phyloP scores from a whole-genome alignment of 2,329 filamentous ascomycete genomes.

The Colletotrichum simmondsii region DNA sequence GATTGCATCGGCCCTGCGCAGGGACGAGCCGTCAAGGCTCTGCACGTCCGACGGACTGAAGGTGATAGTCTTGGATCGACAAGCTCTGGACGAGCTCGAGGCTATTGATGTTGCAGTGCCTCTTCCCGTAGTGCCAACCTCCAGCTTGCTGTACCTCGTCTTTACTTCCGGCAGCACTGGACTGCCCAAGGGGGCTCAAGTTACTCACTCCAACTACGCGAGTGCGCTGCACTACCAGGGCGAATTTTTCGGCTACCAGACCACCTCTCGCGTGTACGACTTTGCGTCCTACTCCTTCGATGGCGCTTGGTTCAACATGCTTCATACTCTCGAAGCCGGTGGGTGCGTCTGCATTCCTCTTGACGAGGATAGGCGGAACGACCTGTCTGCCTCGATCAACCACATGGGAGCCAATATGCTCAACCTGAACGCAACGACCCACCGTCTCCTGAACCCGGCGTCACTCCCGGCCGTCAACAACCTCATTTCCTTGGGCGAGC shows the following conservation, averaged over 20 bases:
- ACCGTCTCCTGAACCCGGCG: background rate
- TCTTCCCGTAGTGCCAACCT: background rate
- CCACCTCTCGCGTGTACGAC: conserved; percentile 4
- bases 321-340: conserved; percentile 1
- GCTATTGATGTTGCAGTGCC: background rate
- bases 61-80: background rate
- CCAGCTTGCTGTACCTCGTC: conserved; percentile 51
- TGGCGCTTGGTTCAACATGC: conserved; percentile 10
- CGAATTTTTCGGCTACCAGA: background rate
- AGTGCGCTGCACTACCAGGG: conserved; percentile 27
- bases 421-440: background rate
- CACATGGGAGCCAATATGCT: background rate
- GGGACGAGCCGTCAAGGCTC: background rate
- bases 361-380: conserved; percentile 36
- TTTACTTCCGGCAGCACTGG: conserved; percentile 69
- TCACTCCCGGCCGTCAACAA: background rate
- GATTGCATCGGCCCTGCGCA: background rate
- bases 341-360: conserved; percentile 14
- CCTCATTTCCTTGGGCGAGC: background rate
- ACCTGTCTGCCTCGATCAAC: background rate
- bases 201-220: conserved; percentile 43
- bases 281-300: conserved; percentile 36
- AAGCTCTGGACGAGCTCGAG: conserved; percentile 21
- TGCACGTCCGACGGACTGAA: background rate
- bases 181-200: conserved; percentile 64